Base-by-base conservation (phyloP, 192 early-diverging fungal genomes). In the Entomortierella beljakovae region DNA sequence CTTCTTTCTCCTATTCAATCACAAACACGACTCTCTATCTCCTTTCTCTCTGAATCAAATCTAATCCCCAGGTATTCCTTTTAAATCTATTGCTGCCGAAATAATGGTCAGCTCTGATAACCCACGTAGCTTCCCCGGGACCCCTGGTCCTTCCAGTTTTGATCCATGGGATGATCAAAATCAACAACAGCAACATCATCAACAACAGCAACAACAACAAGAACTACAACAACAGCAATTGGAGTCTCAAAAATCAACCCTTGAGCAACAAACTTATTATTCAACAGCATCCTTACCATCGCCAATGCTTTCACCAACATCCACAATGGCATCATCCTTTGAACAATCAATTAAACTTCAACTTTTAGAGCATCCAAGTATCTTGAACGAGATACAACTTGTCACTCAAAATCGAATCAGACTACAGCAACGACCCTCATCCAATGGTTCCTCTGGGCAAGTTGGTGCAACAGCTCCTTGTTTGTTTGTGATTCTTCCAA, bases 401-500 rank as follows among this genome's bases (percentile, higher is more conserved):
- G 38, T 68, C n/a, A 31, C 48, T 26, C 66, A 68, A 28, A 68
- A 59, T 16, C 38, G 66, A 20, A 68, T 68, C 6, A n/a, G 20
- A 16, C 43, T 40, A 29, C 66, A 68, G 46, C 66, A 51, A 29
- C 57, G 49, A 57, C 54, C 35, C 3, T 59, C 35, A 0, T 29
- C 46, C 13, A 52, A 34, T 6, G 13, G 20, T 18, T 56, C 26
- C 23, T 31, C 29, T 10, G 55, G 65, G 23, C 54, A 56, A 18
- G 26, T 65, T 13, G 63, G 37, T 1, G 38, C 52, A 2, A 42
- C 57, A 4, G 57, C 57, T 18, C 66, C 66, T 3, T 52, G 57
- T 37, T 35, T 68, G 22, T 68, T 68, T 42, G 48, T 68, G 16
- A 59, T 68, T 25, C 38, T 68, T 3, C 66, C 66, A 15, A 59